Evolutionary conservation across 305 asterid species (phyloP), one percentile per base, ranked within the genome.

Genomic region (Rubia tinctorum): DNA sequence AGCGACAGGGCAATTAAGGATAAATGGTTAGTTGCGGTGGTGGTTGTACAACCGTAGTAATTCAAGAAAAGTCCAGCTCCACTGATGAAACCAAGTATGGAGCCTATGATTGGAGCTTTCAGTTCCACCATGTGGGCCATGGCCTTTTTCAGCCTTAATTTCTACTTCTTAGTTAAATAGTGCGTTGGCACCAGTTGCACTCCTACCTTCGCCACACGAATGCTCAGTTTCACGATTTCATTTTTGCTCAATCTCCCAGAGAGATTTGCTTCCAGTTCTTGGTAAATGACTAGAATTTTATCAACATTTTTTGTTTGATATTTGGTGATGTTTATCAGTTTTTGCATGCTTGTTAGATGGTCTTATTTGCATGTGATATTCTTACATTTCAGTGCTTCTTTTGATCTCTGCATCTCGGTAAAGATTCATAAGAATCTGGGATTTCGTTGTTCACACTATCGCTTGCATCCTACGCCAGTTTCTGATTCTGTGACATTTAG

Each of bases 41-140:
- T 65, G 12, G 27, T 39, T 40, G 51, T 39, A 10, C 8, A 18
- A 66, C 34, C 18, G 53, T 8, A 42, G 37, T n/a, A 66, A 43
- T 13, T 66, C 13, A 66, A 43, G 47, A 43, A 66, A 34, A 43
- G 55, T 66, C 56, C 71, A 66, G 71, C 8, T 66, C 71, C 71
- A 66, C 15, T 59, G 64, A 59, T 8, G 30, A 59, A 53, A 18
- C 70, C 13, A 14, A 40, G 53, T 8, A 43, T 40, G 51, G 14
- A 66, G 53, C 40, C 56, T 66, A 66, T 66, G 71, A 66, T 66
- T 66, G 71, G 56, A 43, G 56, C 60, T 18, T 66, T 66, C 71
- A 66, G 27, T 66, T 66, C 71, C 71, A 66, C 56, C 25, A 42
- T 66, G 71, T 66, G 71, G 71, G 71, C 56, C 71, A 66, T 9